Evolutionary conservation across 2,329 filamentous ascomycete genomes (phyloP), one percentile per base, ranked within the genome.

Genomic region (Amesomyces nigricolor): DNA sequence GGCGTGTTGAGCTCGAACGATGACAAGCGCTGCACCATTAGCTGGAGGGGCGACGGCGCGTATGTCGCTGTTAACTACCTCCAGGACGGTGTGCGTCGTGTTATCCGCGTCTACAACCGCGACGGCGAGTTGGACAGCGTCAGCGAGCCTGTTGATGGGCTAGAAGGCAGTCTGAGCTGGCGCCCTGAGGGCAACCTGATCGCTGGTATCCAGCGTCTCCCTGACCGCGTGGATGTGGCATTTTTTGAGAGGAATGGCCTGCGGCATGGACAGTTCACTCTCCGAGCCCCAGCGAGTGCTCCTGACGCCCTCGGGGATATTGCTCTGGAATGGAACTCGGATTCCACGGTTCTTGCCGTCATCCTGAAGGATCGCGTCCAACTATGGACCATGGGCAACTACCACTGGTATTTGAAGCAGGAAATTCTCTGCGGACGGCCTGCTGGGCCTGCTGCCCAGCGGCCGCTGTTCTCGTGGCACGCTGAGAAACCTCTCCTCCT

Each of bases 171-270:
- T 42, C 71, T 99, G 56, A 96, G 89, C 72, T 99, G 94, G 94
- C 81, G 91, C 60, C 94, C 94, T 2, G 83, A 84, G 13, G 94
- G 94, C 0, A 96, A 96, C 66, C 75, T 97, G 22, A 87, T 99
- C 64, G 91, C 91, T n/a, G 82, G 88, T 38, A 82, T 95, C 44
- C 90, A 95, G 68, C 79, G 89, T 14, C 71, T 83, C n/a, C 69
- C 78, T 1, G 81, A 86, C 47, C 78, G 78, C n/a, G 74, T 89
- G 17, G 86, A 95, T 63, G 85, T 97, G 44, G 85, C 95, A 3
- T 99, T 99, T 71, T 99, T 99, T 64, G 94, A 99, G 73, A 81
- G 91, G 51, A 99, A 99, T 65, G 94, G 94, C n/a, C 78, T 99
- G 56, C 83, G 92, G n/a, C 94, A 99, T 70, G 94, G 94, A 4